Base-by-base conservation (phyloP, 2,329 filamentous ascomycete species). In the Penicillium oxalicum region DNA sequence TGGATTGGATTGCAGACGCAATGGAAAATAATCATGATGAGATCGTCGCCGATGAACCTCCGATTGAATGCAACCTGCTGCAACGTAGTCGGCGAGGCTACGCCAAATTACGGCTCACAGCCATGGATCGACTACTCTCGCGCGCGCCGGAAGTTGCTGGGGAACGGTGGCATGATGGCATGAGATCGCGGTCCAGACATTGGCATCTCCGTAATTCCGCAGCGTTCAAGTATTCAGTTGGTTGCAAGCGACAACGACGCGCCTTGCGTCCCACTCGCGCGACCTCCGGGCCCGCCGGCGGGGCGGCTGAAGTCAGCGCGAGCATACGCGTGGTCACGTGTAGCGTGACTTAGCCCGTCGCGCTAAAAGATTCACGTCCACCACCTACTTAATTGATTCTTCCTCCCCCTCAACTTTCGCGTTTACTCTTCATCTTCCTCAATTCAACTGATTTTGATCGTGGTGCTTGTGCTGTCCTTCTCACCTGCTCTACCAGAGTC, bases 261-360 rank as follows among this genome's bases (percentile, higher is more conserved):
- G 54, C 52, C 52, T 57, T 57, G 48, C 50, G 27, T 52, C 13
- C 18, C 35, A 11, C 29, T 11, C 29, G 29, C 29, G 29, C 29
- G 29, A 32, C 29, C 29, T 32, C 29, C 29, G 8, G 29, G 4
- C 29, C 29, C 29, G 29, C 29, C 26, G 12, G 39, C n/a, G 13
- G 29, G 29, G 40, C 18, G 32, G 41, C 45, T 59, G 53, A 52
- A 45, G 52, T 46, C 44, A 54, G 42, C 47, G 24, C 36, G 40
- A 38, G 42, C 48, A 36, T 55, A 38, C 63, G 60, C 66, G 65
- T 55, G 50, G 48, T 68, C 67, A 70, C 65, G 67, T 70, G 67
- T 52, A 53, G 57, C 65, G 67, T 63, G 67, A 67, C 64, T 62
- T 62, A 62, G 61, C 59, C 55, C 61, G 63, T 64, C 66, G 64